A percentile compares a stretch with the other conserved stretches of the same genome.
These are phyloP conservation scores for Chimonanthus salicifolius DNA, from an alignment of 164 flowering plant genomes.

Conservation along the genomic window DNA sequence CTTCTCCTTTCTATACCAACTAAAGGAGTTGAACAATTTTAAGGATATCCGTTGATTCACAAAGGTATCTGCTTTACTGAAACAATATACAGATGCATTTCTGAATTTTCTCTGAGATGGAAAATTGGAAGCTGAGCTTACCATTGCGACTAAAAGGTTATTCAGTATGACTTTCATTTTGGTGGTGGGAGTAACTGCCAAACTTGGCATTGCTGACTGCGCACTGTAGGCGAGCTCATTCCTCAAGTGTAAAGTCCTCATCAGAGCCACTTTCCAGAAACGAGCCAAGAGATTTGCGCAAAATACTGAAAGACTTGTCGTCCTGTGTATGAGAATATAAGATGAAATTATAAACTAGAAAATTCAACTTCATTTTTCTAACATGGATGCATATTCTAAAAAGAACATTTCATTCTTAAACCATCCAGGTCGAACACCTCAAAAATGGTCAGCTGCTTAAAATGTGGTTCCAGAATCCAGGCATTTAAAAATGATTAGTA, in stretches of 20 bases:
- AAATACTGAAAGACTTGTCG: conserved; percentile 79
- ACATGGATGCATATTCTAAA: not conserved
- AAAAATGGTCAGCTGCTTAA: not conserved
- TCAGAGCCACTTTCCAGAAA: conserved; percentile 69
- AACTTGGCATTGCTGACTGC: not conserved
- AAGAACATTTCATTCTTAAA: not conserved
- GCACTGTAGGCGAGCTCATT: conserved; percentile 20
- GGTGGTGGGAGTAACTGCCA: not conserved
- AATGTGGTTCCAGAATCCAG: too few species aligned
- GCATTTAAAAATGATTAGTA: too few species aligned
- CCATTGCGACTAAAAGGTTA: not conserved
- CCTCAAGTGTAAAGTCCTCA: conserved; percentile 73
- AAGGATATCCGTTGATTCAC: too few species aligned
- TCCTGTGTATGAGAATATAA: conserved; percentile 40
- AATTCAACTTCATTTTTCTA: not conserved
- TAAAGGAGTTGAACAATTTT: too few species aligned
- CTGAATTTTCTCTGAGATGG: not conserved
- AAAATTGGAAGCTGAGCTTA: not conserved
- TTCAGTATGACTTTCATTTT: not conserved
- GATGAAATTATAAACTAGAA: not conserved
- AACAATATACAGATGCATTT: not conserved
- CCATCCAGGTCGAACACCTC: not conserved
- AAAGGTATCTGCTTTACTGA: too few species aligned
- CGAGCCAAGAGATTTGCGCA: conserved; percentile 81
- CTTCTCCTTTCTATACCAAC: too few species aligned